phyloP scores from a whole-genome alignment of 2,329 filamentous ascomycete species.

The Nemania serpens region DNA sequence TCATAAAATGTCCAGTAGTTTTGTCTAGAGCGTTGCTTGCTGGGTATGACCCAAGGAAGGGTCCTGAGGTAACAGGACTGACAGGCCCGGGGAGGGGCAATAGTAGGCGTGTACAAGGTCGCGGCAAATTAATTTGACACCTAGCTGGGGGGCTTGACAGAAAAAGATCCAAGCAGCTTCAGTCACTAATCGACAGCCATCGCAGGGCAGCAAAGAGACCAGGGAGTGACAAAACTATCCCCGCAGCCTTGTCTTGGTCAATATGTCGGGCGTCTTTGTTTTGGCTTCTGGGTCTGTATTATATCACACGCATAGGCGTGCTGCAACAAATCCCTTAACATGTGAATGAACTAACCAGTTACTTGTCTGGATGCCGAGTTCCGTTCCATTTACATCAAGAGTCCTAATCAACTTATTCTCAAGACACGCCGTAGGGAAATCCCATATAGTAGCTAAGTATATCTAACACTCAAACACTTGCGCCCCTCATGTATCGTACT shows the following conservation, averaged over 20 bases:
- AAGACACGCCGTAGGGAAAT: constrained; percentile 8
- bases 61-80: constrained; percentile 14
- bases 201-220: constrained; percentile 17
- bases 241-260: constrained; percentile 18
- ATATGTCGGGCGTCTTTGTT: constrained; percentile 8
- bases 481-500: constrained; percentile 37
- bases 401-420: constrained; percentile 19
- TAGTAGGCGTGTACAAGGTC: constrained; percentile 15
- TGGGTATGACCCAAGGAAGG: constrained; percentile 23
- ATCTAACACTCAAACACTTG: constrained; percentile 17
- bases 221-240: constrained; percentile 4
- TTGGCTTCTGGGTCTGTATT: background rate
- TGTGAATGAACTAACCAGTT: background rate
- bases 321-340: background rate
- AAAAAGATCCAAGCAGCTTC: constrained; percentile 25
- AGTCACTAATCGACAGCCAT: constrained; percentile 7
- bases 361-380: constrained; percentile 13
- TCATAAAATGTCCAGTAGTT: background rate
- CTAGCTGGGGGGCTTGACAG: constrained; percentile 27
- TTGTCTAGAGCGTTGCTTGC: constrained; percentile 10
- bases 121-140: constrained; percentile 35
- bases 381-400: constrained; percentile 6
- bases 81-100: constrained; percentile 11
- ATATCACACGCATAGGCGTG: background rate
- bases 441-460: constrained; percentile 1